Base-by-base conservation (phyloP, 495 filamentous ascomycete species). In the Penicillium coprophilum region DNA sequence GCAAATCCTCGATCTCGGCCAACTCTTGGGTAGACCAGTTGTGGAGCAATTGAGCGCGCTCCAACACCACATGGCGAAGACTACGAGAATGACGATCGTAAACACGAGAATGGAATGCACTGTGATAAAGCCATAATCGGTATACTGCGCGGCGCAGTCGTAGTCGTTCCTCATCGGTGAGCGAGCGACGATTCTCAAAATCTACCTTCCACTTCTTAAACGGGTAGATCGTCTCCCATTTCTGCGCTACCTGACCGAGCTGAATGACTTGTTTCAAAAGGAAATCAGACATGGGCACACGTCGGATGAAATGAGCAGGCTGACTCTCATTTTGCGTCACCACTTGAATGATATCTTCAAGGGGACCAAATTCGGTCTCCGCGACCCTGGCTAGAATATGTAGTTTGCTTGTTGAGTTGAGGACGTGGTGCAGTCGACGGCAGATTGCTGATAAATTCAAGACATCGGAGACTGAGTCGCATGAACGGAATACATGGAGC, bases 141-240 rank as follows among this genome's bases (percentile, higher is more conserved):
- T 88, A 92, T 53, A 91, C 65, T 1, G 85, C 87, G 40, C 79
- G 78, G 6, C 89, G 82, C n/a, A 91, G 56, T 6, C 81, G 77
- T 23, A 74, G 71, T 19, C 80, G 75, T 66, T 92, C 90, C 12
- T 76, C 55, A 2, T 57, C 46, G 0, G 66, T 79, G 10, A 93
- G 75, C 4, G 82, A 76, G 12, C 90, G 85, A n/a, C 87, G 82
- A 47, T 81, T 71, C 52, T 81, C 76, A 31, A 77, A 87, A 44
- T 82, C 71, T 9, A 76, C 59, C 47, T 73, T 71, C 85, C 89
- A 92, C 55, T 85, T 83, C 58, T 87, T 80, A 49, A 83, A 74
- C 4, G 88, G 88, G 66, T 88, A 93, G 28, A 89, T 75, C 9
- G 74, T 69, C 60, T 84, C 81, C 87, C 87, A 91, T 55, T 77